A percentile compares a stretch with the other conserved stretches of the same genome.
Evolutionary conservation across 2,329 filamentous ascomycete species (phyloP).

Genomic region (Pyricularia sp.): DNA sequence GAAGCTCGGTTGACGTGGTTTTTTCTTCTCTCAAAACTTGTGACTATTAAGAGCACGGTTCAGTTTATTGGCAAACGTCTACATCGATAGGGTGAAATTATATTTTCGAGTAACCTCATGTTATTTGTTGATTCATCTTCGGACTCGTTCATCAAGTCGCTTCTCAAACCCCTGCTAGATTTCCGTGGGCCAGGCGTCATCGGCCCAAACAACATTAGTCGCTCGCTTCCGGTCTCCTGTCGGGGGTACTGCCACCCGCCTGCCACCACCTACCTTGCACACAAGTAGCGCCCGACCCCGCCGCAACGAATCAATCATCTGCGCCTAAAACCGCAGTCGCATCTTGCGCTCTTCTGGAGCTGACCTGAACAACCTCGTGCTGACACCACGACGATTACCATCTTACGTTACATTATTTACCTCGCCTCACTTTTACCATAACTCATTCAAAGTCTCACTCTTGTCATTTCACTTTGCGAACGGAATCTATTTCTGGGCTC

Average conservation of each 20-base stretch:
- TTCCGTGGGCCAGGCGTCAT: neutral
- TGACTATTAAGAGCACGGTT: neutral
- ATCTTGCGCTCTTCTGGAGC: neutral
- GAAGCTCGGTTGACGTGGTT: neutral
- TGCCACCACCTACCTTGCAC: neutral
- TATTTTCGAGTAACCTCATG: neutral
- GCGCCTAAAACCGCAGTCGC: neutral
- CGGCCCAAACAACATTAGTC: neutral
- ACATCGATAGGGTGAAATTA: neutral
- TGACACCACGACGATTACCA: neutral
- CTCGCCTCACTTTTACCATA: neutral
- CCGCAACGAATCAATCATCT: neutral
- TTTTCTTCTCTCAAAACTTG: neutral
- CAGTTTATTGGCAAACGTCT: neutral
- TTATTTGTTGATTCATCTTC: neutral
- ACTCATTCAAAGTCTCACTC: neutral
- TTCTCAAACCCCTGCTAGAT: neutral
- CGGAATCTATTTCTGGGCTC: neutral
- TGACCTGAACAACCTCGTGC: neutral
- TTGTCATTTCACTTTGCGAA: neutral
- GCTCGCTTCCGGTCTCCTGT: neutral
- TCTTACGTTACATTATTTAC: neutral
- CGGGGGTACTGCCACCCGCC: neutral
- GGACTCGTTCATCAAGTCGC: neutral
- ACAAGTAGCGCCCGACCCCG: neutral